phyloP scores from a whole-genome alignment of 2,329 filamentous ascomycete genomes.

The Onygenales sp. region DNA sequence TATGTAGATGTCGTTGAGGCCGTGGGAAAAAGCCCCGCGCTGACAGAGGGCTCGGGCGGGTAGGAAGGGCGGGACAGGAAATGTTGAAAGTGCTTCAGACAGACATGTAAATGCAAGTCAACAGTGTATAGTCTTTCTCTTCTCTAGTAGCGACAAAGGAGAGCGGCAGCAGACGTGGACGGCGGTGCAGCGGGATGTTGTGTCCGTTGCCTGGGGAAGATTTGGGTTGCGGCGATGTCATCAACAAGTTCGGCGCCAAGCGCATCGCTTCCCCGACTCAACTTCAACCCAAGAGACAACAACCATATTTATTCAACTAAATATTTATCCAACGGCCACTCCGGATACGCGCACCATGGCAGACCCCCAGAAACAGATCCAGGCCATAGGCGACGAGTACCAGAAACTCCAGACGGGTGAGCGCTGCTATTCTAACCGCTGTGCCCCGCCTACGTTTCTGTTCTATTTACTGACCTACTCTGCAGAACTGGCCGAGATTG shows the following conservation, averaged over 20 bases:
- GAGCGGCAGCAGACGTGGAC: background rate
- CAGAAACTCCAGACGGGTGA: conserved; percentile 75
- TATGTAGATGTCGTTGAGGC: no score
- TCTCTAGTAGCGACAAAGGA: background rate
- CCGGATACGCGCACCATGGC: conserved; percentile 43
- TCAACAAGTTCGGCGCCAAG: background rate
- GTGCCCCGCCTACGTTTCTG: background rate
- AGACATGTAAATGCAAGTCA: no score
- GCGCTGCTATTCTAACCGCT: conserved; percentile 8
- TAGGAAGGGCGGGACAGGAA: no score
- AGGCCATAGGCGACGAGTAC: conserved; percentile 77
- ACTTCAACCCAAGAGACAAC: background rate
- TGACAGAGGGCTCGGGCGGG: no score
- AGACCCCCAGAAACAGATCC: conserved; percentile 65
- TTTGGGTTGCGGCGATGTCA: background rate
- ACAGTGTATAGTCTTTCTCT: no score
- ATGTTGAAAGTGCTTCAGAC: no score
- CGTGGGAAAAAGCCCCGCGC: no score
- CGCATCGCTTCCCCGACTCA: background rate
- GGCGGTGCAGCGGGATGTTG: background rate
- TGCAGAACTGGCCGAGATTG: conserved; percentile 66
- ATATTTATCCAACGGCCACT: background rate
- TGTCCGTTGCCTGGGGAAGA: background rate
- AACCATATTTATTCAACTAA: background rate
- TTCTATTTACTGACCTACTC: background rate